Conservation (phyloP, 495 filamentous ascomycete species). For the Peziza echinospora region DNA sequence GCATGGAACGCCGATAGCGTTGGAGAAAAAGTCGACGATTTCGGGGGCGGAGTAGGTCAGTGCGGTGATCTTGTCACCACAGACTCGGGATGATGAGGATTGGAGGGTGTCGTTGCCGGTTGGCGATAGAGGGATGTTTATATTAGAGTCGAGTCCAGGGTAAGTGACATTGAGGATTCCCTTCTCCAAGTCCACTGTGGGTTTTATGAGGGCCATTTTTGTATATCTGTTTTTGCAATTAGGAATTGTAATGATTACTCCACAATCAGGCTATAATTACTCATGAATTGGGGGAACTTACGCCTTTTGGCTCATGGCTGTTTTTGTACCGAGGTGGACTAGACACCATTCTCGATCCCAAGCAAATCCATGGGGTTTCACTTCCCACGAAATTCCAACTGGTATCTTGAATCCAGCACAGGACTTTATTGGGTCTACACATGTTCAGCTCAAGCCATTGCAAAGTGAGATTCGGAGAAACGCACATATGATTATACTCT, state of each 20-base stretch:
- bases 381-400: conserved; percentile 41
- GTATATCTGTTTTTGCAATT: conserved; percentile 29
- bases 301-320: conserved; percentile 58
- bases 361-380: conserved; percentile 52
- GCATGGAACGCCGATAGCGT: conserved; percentile 51
- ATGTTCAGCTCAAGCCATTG: conserved; percentile 23
- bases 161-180: conserved; percentile 30
- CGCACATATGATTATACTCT: conserved; percentile 37
- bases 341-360: conserved; percentile 95
- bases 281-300: not conserved
- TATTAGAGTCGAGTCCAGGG: conserved; percentile 1
- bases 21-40: conserved; percentile 53
- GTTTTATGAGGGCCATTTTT: conserved; percentile 58
- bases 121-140: conserved; percentile 8
- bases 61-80: conserved; percentile 50
- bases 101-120: conserved; percentile 11
- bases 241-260: not conserved
- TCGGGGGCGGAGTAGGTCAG: conserved; percentile 41
- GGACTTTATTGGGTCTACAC: conserved; percentile 57
- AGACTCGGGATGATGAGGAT: conserved; percentile 39
- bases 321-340: conserved; percentile 58
- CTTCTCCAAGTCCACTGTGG: conserved; percentile 40
- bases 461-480: conserved; percentile 1
- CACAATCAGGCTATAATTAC: not conserved
- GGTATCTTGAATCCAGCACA: conserved; percentile 63